Evolutionary conservation across 345 rosid genomes (phyloP), one percentile per base, ranked within the genome.

Genomic region (Citrus hindsii): DNA sequence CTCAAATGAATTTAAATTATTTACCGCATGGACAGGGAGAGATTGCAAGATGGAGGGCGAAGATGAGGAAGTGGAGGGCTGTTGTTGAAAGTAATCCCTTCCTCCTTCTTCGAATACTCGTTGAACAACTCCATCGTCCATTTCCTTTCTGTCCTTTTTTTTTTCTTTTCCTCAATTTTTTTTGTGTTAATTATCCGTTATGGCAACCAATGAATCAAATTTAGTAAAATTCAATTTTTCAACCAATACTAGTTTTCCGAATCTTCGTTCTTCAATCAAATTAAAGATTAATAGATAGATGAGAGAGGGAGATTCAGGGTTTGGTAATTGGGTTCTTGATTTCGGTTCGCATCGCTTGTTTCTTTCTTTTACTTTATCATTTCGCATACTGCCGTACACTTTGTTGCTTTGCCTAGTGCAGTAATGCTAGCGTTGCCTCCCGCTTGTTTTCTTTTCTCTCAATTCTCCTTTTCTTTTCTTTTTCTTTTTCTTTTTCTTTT

Each of bases 101-200:
- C 99, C 98, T 78, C 99, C 95, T 80, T 88, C 97, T 65, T 90
- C 95, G 81, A 96, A 90, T 55, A 94, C 95, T 81, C 98, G 90
- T 87, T 96, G 98, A 48, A 96, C 97, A 66, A 96, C 95, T 66
- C 91, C 99, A 80, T 96, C 92, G 58, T 96, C 98, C 99, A 94
- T 92, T 70, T 70, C 10, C 18, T 7, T 30, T n/a, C 12, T 9
- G 2, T 30, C 12, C 16, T 18, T 19, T 6, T 10, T 6, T 10
- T 42, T 40, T 62, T n/a, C 48, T 3, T 13, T 3, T 3, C 5
- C 18, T 46, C 51, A 1, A 12, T 53, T 48, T 53, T 18, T 53
- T 53, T 18, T 53, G 21, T 4, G 58, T 53, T 53, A 19, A 19
- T 48, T 71, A 32, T 56, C 56, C 6, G n/a, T 46, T 67, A 24